Percentiles rank a stretch among this genome's conserved stretches.
Evolutionary conservation across 768 basidiomycete genomes (phyloP).

Genomic region (Imleria badia): DNA sequence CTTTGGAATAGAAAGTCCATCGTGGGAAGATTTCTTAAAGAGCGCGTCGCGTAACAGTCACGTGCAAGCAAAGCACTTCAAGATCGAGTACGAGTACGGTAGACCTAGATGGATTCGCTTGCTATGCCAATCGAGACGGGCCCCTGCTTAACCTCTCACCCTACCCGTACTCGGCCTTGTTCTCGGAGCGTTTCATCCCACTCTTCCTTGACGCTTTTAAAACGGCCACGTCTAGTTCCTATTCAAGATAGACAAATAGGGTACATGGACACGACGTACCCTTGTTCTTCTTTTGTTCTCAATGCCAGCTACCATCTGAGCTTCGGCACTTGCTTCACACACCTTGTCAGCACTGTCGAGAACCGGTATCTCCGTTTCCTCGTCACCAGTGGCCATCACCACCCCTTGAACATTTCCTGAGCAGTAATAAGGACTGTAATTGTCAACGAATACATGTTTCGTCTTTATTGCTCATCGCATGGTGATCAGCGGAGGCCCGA

Average conservation of each 20-base stretch:
- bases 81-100: too few relatives aligned
- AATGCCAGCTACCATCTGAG: not conserved
- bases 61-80: constrained; percentile 29
- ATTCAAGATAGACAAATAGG: not conserved
- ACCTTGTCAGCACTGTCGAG: not conserved
- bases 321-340: constrained; percentile 5
- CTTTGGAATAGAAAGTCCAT: constrained; percentile 21
- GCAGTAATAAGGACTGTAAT: not conserved
- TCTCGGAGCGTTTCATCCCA: constrained; percentile 7
- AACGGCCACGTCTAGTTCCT: not conserved
- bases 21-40: constrained; percentile 37
- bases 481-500: not conserved
- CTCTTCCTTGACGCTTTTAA: not conserved
- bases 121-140: not conserved
- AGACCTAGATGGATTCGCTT: not conserved
- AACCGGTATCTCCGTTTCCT: not conserved
- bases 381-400: not conserved
- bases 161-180: not conserved
- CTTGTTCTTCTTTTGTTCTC: not conserved
- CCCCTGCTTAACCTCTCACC: not conserved
- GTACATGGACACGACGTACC: not conserved
- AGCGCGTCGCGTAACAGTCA: constrained; percentile 40
- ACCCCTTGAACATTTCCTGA: not conserved
- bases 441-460: not conserved
- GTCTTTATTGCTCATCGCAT: not conserved